Base-by-base conservation (phyloP, 805 yeast species). In the Metschnikowia chrysomelidarum region DNA sequence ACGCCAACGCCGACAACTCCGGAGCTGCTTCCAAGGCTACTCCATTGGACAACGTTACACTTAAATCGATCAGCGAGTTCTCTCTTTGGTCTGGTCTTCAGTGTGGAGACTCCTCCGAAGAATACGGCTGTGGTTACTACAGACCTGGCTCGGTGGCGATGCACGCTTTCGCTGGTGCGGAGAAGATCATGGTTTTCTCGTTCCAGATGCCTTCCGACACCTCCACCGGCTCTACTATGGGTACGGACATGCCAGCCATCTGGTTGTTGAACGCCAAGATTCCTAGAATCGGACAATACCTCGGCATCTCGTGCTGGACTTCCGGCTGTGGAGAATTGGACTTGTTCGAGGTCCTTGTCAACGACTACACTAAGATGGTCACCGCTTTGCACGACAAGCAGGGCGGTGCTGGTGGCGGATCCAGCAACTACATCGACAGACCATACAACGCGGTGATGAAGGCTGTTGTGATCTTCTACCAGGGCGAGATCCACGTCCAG, bases 261-360 rank as follows among this genome's bases (percentile, higher is more conserved):
- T 89, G 98, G 98, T 71, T 89, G 63, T 78, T 89, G 61, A 89
- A 89, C 63, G 96, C 96, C 44, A 85, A 86, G 73, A 82, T 89
- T 57, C 96, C 98, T 67, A 87, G 98, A 75, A 89, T 97, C 50
- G 67, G 81, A 56, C 98, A 93, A 70, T 93, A 93, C 67, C 60
- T 80, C 17, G 59, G 75, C 14, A 93, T 98, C 73, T 87, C 97
- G 23, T 93, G 98, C 76, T 93, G 98, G 98, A 54, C 76, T 35
- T 75, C 95, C 36, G 98, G 98, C 44, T 93, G 98, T 70, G 98
- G 98, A 71, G 98, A 93, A 73, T 73, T 93, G 54, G 98, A 93
- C 67, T 72, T 88, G 54, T 93, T 91, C 56, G 98, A 93, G 76
- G 74, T 91, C 50, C 75, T 93, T 51, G 96, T 96, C 49, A 78